Evolutionary conservation across 176 grass and related monocot species (phyloP), one percentile per base, ranked within the genome.

Genomic region (Tillandsia fasciculata): DNA sequence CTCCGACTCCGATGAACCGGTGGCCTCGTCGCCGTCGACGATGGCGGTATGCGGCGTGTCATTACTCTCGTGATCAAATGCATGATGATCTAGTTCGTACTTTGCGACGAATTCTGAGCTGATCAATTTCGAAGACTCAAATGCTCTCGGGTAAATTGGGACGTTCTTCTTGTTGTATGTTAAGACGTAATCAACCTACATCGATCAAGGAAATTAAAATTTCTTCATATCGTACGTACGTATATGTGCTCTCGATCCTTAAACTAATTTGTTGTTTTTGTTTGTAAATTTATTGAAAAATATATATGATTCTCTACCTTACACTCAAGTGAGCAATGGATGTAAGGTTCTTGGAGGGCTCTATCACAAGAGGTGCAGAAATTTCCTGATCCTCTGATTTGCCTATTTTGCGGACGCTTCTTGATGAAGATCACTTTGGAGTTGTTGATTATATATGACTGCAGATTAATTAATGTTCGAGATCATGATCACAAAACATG

Each of bases 361-460:
- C 73, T 67, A 52, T 67, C 63, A 51, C 73, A 76, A 29, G 73
- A 67, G 50, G 63, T 66, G 73, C 73, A 76, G 0, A 76, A 10
- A 27, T 76, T 76, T 54, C 64, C 63, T 15, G 73, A 66, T n/a
- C 73, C 73, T 53, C 66, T 76, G 64, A 67, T 67, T 48, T 76
- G 73, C 26, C 73, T 76, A 50, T 27, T 76, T 15, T 76, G 73
- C 1, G 73, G 64, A 0, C 73, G 49, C 26, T 76, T 76, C 64
- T 76, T 76, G 14, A 76, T 51, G 73, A 76, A 76, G 12, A 76
- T 20, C 9, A 67, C 73, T 64, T 76, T 76, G 7, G 73, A 76
- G 64, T 51, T 76, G 54, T 76, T 76, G 2, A 67, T 76, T 9
- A 51, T 76, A 23, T 76, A 76, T 11, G 73, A 67, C 73, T 76